Evolutionary conservation across 768 basidiomycete species (phyloP).

Genomic region (Auriscalpium orientale): DNA sequence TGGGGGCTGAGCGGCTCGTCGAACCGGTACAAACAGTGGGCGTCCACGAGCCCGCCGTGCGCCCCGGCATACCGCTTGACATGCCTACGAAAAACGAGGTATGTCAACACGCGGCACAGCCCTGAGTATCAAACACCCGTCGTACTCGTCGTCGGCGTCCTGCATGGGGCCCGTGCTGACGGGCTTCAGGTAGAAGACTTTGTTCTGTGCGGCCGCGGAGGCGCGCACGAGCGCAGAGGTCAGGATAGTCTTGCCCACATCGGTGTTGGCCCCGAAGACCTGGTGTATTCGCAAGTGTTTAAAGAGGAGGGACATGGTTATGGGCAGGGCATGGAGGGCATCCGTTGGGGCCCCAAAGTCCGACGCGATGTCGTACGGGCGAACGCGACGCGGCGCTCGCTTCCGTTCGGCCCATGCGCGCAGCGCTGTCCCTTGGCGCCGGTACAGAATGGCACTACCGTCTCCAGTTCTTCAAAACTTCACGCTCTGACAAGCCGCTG

Average conservation of each 20-base stretch:
- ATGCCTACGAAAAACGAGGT: slow-evolving; percentile 41
- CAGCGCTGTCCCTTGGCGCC: neutral
- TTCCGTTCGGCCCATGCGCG: neutral
- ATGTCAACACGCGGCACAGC: neutral
- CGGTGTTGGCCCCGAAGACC: slow-evolving; percentile 92
- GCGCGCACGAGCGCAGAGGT: slow-evolving; percentile 79
- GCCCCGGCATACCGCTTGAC: slow-evolving; percentile 45
- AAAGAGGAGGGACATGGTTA: slow-evolving; percentile 72
- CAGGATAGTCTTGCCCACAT: slow-evolving; percentile 91
- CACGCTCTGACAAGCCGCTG: too few relatives aligned
- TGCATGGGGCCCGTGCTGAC: slow-evolving; percentile 79
- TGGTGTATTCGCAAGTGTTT: slow-evolving; percentile 82
- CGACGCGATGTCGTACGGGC: neutral
- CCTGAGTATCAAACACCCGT: neutral
- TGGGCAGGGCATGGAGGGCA: neutral
- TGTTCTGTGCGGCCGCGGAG: slow-evolving; percentile 46
- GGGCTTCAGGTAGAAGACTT: slow-evolving; percentile 77
- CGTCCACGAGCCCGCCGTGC: slow-evolving; percentile 34
- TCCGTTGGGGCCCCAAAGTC: neutral
- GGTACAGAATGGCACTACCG: neutral
- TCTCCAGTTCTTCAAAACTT: too few relatives aligned
- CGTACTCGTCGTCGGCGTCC: slow-evolving; percentile 80
- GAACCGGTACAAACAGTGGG: slow-evolving; percentile 75
- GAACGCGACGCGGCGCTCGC: neutral
- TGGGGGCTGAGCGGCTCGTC: slow-evolving; percentile 92